phyloP scores from a whole-genome alignment of 2,329 filamentous ascomycete species.

The Aspergillus luchuensis region DNA sequence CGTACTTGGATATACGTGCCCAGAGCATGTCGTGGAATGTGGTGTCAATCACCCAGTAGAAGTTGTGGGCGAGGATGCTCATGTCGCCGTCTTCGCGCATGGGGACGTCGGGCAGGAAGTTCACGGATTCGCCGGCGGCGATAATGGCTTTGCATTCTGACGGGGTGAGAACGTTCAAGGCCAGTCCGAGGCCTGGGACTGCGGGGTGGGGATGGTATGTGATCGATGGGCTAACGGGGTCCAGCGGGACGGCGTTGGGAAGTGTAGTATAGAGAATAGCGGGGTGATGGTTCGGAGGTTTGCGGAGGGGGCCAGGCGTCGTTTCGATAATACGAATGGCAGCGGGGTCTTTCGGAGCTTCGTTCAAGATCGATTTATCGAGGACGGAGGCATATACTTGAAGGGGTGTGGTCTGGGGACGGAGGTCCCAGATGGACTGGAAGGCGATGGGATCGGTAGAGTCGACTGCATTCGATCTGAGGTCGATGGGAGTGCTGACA shows the following conservation, averaged over 20 bases:
- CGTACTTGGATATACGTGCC: conserved; percentile 60
- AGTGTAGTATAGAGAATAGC: conserved; percentile 66
- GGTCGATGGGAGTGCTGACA: conserved; percentile 64
- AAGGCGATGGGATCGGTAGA: conserved; percentile 57
- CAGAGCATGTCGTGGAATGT: conserved; percentile 66
- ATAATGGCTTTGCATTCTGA: conserved; percentile 68
- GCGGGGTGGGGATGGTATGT: conserved; percentile 61
- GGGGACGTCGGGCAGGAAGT: conserved; percentile 68
- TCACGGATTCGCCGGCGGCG: conserved; percentile 64
- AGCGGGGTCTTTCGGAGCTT: conserved; percentile 26
- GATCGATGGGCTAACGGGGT: conserved; percentile 49
- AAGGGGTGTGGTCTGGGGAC: conserved; percentile 46
- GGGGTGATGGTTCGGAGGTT: conserved; percentile 68
- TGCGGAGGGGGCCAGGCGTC: conserved; percentile 61
- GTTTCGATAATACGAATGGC: conserved; percentile 63
- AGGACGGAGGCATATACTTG: conserved; percentile 60
- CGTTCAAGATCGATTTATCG: conserved; percentile 57
- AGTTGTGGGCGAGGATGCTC: conserved; percentile 70
- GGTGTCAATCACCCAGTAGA: conserved; percentile 70
- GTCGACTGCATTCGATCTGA: conserved; percentile 23
- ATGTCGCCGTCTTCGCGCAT: conserved; percentile 66
- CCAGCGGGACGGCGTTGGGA: conserved; percentile 59
- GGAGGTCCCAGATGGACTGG: conserved; percentile 64
- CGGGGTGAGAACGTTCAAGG: conserved; percentile 61
- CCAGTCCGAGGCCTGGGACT: conserved; percentile 63